These are phyloP conservation scores for Diaporthe citrichinensis DNA, from an alignment of 2,329 filamentous ascomycete genomes.

Conservation along the genomic window DNA sequence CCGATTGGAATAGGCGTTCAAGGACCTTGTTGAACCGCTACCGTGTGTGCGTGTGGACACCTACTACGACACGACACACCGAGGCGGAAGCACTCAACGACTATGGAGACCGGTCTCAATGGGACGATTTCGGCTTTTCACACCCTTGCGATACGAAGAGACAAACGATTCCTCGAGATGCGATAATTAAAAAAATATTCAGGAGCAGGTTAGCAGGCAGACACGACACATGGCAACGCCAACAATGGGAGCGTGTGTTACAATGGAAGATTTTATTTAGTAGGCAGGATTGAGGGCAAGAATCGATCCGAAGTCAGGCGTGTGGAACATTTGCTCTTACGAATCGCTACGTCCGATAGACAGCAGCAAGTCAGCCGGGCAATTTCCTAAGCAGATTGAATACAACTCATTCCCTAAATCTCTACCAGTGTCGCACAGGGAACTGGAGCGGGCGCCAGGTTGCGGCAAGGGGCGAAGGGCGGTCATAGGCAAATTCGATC, in stretches of 20 bases:
- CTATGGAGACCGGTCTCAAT: background rate
- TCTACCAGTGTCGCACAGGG: background rate
- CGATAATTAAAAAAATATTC: conserved; percentile 26
- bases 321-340: conserved; percentile 35
- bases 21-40: conserved; percentile 16
- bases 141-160: conserved; percentile 13
- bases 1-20: conserved; percentile 39
- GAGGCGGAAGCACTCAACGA: conserved; percentile 7
- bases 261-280: conserved; percentile 11
- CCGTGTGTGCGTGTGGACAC: background rate
- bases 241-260: conserved; percentile 26
- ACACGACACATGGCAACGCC: conserved; percentile 13
- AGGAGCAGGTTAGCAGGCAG: conserved; percentile 11
- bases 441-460: background rate
- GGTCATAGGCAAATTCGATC: background rate
- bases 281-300: conserved; percentile 1
- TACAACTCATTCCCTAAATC: conserved; percentile 30
- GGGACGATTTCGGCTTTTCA: conserved; percentile 1
- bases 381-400: conserved; percentile 43
- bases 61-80: conserved; percentile 5
- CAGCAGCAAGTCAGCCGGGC: conserved; percentile 29
- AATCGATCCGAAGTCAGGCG: conserved; percentile 16
- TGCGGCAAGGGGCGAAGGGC: background rate
- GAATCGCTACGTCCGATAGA: conserved; percentile 35
- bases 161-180: conserved; percentile 7